Evolutionary conservation across 169 alveolate species (phyloP).

Genomic region (Theileria annulata): DNA sequence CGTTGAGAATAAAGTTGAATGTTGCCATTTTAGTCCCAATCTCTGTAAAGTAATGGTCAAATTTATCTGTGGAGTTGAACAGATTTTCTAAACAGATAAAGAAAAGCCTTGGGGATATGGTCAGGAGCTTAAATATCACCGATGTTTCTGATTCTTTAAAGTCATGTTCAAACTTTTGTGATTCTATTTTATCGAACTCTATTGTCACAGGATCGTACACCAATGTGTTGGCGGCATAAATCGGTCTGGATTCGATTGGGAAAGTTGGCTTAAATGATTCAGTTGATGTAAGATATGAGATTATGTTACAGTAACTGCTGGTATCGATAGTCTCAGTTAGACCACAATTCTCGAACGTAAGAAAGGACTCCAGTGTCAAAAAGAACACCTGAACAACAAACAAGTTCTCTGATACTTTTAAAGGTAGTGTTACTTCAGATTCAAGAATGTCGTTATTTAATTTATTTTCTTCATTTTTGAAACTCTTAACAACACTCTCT

Average conservation of each 20-base stretch:
- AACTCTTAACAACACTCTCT: neutral
- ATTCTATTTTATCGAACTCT: constrained; percentile 37
- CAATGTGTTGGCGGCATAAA: constrained; percentile 24
- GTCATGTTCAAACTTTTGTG: constrained; percentile 4
- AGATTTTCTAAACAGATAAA: constrained; percentile 43
- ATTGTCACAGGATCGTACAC: constrained; percentile 22
- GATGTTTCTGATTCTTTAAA: constrained; percentile 1
- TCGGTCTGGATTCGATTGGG: constrained; percentile 17
- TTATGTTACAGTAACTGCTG: constrained; percentile 36
- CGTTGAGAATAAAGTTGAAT: constrained; percentile 36
- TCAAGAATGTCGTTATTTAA: neutral
- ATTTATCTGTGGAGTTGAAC: constrained; percentile 11
- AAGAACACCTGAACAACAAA: constrained; percentile 38
- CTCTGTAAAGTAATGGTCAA: neutral
- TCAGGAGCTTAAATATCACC: constrained; percentile 29
- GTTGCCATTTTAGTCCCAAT: constrained; percentile 41
- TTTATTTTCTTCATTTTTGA: neutral
- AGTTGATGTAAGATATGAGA: constrained; percentile 25
- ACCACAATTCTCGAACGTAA: constrained; percentile 59
- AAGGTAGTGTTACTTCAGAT: neutral
- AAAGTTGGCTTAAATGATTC: constrained; percentile 34
- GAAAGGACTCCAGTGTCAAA: constrained; percentile 34
- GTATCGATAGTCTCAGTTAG: constrained; percentile 5
- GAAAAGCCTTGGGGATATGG: constrained; percentile 45
- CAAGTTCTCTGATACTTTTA: constrained; percentile 20